Evolutionary conservation across 148 eudicot species (phyloP), one percentile per base, ranked within the genome.

Genomic region (Salicornia ramosissima): DNA sequence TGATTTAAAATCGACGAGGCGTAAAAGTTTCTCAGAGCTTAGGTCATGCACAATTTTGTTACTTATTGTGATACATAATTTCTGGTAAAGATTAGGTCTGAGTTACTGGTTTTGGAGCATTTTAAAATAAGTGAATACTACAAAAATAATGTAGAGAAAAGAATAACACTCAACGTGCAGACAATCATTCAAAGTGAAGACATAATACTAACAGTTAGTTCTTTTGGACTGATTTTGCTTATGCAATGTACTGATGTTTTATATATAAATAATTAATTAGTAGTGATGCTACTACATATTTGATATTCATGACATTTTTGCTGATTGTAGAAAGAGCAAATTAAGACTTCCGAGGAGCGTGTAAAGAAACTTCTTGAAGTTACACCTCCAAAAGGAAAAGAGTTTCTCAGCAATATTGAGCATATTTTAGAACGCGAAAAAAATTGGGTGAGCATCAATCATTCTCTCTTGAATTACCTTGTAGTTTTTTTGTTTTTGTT

Each of bases 361-460:
- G 98, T 90, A 46, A 94, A 90, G 82, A 86, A 83, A 81, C 92
- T 94, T 80, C 86, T 94, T 63, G 86, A 83, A 82, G 81, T 78
- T 78, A 94, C 96, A 64, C 98, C 98, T 68, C 97, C 98, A 50
- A 88, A 74, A 75, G 98, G 98, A 62, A 86, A 83, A 74, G 90
- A 94, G 75, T 90, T 94, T 80, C 96, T 94, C 76, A 69, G 34
- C 33, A 78, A 86, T 66, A 79, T 94, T 68, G 97, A 91, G 83
- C 98, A 94, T 84, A 94, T 94, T 63, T 78, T 94, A 76, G 91
- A 90, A 82, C 85, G 97, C 61, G 98, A 94, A 79, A 88, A 85
- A 77, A 94, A 94, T 69, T 94, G 97, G 98, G 98, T 94, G 45
- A 73, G 92, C 65, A 57, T 46, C 18, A 16, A 49, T 28, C 22